Conservation (phyloP, 371 early-diverging fungal species). For the Mucor sp. region DNA sequence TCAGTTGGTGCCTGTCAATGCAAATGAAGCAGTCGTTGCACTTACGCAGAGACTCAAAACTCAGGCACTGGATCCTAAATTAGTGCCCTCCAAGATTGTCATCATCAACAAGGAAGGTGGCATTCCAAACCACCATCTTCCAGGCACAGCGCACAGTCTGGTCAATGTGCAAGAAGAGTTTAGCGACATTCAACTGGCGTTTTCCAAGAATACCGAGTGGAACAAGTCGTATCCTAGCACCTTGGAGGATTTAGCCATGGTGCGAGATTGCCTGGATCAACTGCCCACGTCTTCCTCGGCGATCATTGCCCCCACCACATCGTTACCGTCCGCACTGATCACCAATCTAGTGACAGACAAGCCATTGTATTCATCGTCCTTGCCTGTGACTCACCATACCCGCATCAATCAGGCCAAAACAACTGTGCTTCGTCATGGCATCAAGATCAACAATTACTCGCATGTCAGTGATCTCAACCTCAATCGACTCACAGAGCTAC, state of each 20-base stretch:
- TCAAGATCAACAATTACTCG: conserved; percentile 59
- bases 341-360: conserved; percentile 54
- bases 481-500: conserved; percentile 53
- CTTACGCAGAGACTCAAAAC: conserved; percentile 23
- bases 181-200: conserved; percentile 31
- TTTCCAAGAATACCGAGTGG: conserved; percentile 31
- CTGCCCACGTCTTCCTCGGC: conserved; percentile 49
- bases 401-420: conserved; percentile 49
- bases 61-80: conserved; percentile 21
- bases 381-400: conserved; percentile 33
- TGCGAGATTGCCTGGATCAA: conserved; percentile 34
- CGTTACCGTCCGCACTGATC: conserved; percentile 47
- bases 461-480: conserved; percentile 57
- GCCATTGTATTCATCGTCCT: conserved; percentile 52
- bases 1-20: conserved; percentile 28
- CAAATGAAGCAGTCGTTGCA: conserved; percentile 35
- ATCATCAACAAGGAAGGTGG: conserved; percentile 55
- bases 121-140: conserved; percentile 48
- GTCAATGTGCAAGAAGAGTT: conserved; percentile 53
- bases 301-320: conserved; percentile 42
- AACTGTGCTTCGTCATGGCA: conserved; percentile 80
- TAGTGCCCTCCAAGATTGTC: conserved; percentile 39
- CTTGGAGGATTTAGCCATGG: conserved; percentile 30
- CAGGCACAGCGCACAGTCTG: conserved; percentile 51
- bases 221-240: conserved; percentile 18